Conservation (phyloP, 2,329 filamentous ascomycete genomes). For the Trichoderma guizhouense region DNA sequence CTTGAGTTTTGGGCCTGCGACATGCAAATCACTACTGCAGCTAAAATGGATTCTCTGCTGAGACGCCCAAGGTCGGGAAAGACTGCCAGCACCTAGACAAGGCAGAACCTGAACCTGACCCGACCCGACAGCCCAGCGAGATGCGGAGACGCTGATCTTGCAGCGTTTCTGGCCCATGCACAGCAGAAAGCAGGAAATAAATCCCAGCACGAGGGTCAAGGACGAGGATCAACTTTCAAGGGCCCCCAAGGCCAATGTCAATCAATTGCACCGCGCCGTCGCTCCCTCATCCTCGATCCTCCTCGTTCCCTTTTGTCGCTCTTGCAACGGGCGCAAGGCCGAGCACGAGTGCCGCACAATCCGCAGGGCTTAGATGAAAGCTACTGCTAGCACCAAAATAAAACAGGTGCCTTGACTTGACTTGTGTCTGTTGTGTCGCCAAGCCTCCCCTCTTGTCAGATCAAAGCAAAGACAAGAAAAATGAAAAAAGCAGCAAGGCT, state of each 20-base stretch:
- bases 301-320: not conserved
- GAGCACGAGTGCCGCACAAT: not conserved
- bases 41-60: constrained; percentile 9
- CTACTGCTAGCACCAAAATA: not conserved
- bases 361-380: not conserved
- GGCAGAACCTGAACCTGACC: not conserved
- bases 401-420: not conserved
- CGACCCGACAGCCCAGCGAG: not conserved
- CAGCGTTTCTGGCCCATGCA: not conserved
- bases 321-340: not conserved
- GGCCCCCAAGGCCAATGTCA: too few relatives aligned
- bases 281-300: not conserved
- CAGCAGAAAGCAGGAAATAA: not conserved
- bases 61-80: not conserved
- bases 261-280: not conserved
- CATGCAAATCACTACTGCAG: constrained; percentile 20
- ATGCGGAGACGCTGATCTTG: constrained; percentile 7
- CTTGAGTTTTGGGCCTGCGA: not conserved
- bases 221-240: too few relatives aligned
- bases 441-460: not conserved
- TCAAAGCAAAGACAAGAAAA: not conserved
- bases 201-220: not conserved
- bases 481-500: not conserved
- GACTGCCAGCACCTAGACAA: not conserved
- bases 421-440: not conserved